A percentile compares a stretch with the other conserved stretches of the same genome.
These are phyloP conservation scores for Ophiostoma sp. DNA, from an alignment of 2,329 filamentous ascomycete genomes.

Conservation along the genomic window DNA sequence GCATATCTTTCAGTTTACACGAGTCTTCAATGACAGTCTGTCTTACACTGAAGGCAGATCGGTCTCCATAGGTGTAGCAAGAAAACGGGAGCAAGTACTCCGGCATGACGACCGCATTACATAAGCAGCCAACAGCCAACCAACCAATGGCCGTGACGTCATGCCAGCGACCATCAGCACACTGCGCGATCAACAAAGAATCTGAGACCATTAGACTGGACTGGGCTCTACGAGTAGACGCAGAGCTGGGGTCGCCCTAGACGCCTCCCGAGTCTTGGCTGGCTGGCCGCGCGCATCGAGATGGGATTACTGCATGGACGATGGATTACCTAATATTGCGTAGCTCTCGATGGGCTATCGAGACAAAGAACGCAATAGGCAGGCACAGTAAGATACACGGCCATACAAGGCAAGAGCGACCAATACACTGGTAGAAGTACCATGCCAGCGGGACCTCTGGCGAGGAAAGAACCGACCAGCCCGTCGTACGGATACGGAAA, in stretches of 20 bases:
- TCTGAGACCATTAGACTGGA: no score
- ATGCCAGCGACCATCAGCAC: neutral
- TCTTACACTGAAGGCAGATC: neutral
- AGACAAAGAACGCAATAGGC: neutral
- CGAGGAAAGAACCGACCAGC: neutral
- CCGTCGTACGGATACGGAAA: neutral
- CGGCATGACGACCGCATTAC: constrained; percentile 12
- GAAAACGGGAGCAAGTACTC: neutral
- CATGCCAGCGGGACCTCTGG: neutral
- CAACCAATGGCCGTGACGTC: constrained; percentile 12
- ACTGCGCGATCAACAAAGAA: neutral
- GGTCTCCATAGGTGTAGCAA: no score
- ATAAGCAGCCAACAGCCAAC: neutral
- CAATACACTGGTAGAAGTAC: neutral
- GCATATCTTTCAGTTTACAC: no score
- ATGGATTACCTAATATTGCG: neutral
- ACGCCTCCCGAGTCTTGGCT: no score
- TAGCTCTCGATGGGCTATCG: constrained; percentile 1
- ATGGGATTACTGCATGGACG: constrained; percentile 1
- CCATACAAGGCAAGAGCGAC: no score
- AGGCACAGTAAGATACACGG: no score
- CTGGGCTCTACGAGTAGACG: no score
- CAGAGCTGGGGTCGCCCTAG: no score
- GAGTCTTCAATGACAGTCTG: no score
- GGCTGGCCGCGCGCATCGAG: neutral